Base-by-base conservation (phyloP, 352 stramenopile genomes). In the Aphanomyces invadans region DNA sequence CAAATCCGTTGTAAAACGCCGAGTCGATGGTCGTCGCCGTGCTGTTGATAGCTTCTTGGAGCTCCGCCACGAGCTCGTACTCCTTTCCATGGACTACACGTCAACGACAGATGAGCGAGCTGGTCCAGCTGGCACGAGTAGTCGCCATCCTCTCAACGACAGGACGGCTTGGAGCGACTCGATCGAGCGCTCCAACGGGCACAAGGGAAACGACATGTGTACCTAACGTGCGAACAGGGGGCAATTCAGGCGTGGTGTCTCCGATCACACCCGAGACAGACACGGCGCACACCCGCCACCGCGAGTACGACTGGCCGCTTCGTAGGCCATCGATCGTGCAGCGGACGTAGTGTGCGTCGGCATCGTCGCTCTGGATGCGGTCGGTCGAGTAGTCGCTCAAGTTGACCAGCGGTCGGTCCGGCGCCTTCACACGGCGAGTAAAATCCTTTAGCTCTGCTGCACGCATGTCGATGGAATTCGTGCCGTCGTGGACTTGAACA, bases 11-110 rank as follows among this genome's bases (percentile, higher is more conserved):
- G 62, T 90, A 71, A 69, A 92, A 90, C 25, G 77, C 71, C 1
- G 84, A 92, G 55, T 92, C 84, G 15, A 92, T 75, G 17, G 83
- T 77, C 7, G 74, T 78, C 0, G 78, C 74, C n/a, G 73, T 72
- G 11, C 81, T 81, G 64, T 90, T 89, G 9, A 92, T 80, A n/a
- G 82, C 84, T 46, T 81, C 79, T 51, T 92, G 80, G 0, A 92
- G 62, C 26, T 92, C 84, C n/a, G 90, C 80, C 19, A 92, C 72
- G 29, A 91, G 59, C 39, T 77, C 79, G 53, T 80, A 81, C 38
- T 89, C 81, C 36, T 79, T 89, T 15, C 79, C 79, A 26, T 81
- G 80, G 9, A 71, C 79, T 89, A 45, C 3, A 49, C 21, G 33
- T 19, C n/a, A n/a, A n/a, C n/a, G n/a, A n/a, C n/a, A n/a, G n/a